Evolutionary conservation across 768 basidiomycete genomes (phyloP), one percentile per base, ranked within the genome.

Genomic region (Boletellus sp.): DNA sequence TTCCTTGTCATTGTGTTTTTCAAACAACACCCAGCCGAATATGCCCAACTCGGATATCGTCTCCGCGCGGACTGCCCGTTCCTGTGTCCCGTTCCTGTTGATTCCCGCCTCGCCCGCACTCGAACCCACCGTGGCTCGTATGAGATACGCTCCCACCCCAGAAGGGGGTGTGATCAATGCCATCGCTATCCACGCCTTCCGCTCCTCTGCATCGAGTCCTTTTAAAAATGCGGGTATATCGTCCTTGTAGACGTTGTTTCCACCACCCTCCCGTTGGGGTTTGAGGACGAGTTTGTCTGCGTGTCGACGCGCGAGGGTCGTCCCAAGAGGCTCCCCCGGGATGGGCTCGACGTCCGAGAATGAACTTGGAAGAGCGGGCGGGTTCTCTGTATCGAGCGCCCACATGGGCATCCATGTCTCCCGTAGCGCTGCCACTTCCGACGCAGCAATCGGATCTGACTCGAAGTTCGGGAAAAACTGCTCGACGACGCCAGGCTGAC

Each of bases 251-350:
- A 98, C 78, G 59, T 99, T 99, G 60, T 97, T 96, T 8, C 95
- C 95, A 1, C 95, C 95, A 2, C 95, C 95, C 72, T 99, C 95
- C n/a, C 94, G 79, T 66, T 98, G 95, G 0, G 95, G 95, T 67
- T 99, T 99, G 42, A 99, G 77, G 2, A 98, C 95, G 23, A 93
- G 80, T 6, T 75, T 71, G 6, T 70, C 63, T 0, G 83, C 76
- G 13, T 72, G 36, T 5, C 20, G 26, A 24, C 56, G 60, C 3
- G 67, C 65, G 13, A 58, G 49, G 1, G 50, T 42, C 39, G 42
- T 62, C 22, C 66, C 67, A 12, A 53, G 35, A 0, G 65, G 58
- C 40, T 60, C 64, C 1, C 49, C 53, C 8, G 42, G 10, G 8
- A 6, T n/a, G 3, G 16, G 19, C 8, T 35, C 43, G 2, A 42